Base-by-base conservation (phyloP, 1,284 basidiomycete species). In the Sutorius eximius region DNA sequence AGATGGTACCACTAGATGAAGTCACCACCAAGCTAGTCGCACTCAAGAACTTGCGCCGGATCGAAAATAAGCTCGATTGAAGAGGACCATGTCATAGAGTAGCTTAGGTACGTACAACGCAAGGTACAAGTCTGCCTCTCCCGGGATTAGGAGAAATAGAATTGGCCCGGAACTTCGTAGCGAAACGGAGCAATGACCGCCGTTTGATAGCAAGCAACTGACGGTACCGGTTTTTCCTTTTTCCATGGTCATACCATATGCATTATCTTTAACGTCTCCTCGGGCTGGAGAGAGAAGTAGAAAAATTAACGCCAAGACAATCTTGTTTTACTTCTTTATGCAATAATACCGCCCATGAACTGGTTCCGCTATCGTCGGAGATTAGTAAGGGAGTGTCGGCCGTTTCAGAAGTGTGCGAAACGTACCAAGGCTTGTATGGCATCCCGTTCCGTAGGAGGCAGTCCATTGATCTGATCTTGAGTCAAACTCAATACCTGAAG, bases 401-500 rank as follows among this genome's bases (percentile, higher is more conserved):
- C 7, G 13, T 22, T n/a, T 15, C 33, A 20, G 10, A 12, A 22
- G 2, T 5, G 5, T 15, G 13, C 9, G 18, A 12, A 16, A 77
- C 87, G 57, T 60, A 93, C 93, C 70, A 97, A 73, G 64, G 90
- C 85, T 72, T 93, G 80, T 44, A 98, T 92, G n/a, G 92, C 89
- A 0, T 85, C 83, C 45, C 89, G 82, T 63, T 98, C 95, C 3
- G 82, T 79, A 1, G 91, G 87, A 22, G 94, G 91, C 45, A 98
- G 74, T 8, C 83, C 85, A 53, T 86, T 87, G 64, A 99, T 91
- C 72, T 98, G 94, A 45, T 93, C 93, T 38, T 82, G 87, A 0
- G 91, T 91, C 64, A 99, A 74, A 56, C 81, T 83, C 32, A 99
- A 75, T 0, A 98, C 94, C 74, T 95, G 93, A 70, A 91, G 78